Evolutionary conservation across 202 grass and related monocot genomes (phyloP), one percentile per base, ranked within the genome.

Genomic region (Elaeis oleifera): DNA sequence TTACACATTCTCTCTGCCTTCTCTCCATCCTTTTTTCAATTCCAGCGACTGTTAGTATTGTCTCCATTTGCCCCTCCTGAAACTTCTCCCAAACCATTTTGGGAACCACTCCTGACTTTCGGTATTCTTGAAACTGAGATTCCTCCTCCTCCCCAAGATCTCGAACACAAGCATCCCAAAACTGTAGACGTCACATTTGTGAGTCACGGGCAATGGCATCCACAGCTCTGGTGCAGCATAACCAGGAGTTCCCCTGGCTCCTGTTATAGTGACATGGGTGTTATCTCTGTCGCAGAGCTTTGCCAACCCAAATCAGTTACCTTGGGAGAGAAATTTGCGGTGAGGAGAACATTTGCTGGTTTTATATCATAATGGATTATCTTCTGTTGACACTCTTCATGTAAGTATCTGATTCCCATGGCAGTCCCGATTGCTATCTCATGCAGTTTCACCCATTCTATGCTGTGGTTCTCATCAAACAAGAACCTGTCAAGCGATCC

Each of bases 111-210:
- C 61, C 54, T 80, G 77, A 72, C 90, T 90, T 67, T 84, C 68
- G 3, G 58, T 53, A 76, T 21, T 50, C 57, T 39, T 2, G 9
- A 13, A 44, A 44, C 6, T 65, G 50, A 73, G 76, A 68, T 96
- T 90, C 60, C 87, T 83, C 7, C 84, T 76, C 32, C 81, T 58
- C 1, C 91, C 91, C 1, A 96, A 65, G 51, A 96, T 72, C 78
- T 96, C 90, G 24, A 96, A 74, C 74, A 96, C 60, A 74, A 90
- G 71, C 91, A 96, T 96, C 4, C 91, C 91, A 27, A 90, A 96
- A 71, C 91, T 90, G 76, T 96, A 96, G 26, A 90, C 91, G 39
- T 96, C 91, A 51, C 87, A 90, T 80, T 79, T 90, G 54, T 83
- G 61, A 6, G 84, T 88, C 4, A 83, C 71, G 16, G 81, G 73